phyloP scores from a whole-genome alignment of 352 stramenopile species.

The Pythium folliculosum region DNA sequence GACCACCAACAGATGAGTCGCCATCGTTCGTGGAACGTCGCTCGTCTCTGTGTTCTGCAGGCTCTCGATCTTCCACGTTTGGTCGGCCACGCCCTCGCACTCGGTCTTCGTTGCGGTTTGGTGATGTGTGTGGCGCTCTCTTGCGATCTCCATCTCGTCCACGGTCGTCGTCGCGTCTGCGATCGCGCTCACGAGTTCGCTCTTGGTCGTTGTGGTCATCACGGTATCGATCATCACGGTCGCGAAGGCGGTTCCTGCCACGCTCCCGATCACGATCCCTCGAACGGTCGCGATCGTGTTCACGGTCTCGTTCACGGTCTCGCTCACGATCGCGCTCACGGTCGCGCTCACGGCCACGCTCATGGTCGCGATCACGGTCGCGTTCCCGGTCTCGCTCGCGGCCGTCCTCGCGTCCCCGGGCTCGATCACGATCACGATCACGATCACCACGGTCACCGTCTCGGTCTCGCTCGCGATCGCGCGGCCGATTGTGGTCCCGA shows the following conservation, averaged over 20 bases:
- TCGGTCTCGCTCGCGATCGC: slow-evolving; percentile 29
- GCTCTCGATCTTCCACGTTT: not conserved
- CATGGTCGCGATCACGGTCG: slow-evolving; percentile 4
- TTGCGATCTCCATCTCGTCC: not conserved
- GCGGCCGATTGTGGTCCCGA: slow-evolving; percentile 8
- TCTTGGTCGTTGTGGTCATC: not conserved
- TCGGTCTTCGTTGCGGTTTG: not conserved
- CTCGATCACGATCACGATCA: not conserved
- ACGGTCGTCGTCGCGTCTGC: not conserved
- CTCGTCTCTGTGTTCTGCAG: not conserved
- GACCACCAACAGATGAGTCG: not conserved
- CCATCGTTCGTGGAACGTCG: not conserved
- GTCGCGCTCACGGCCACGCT: slow-evolving; percentile 14
- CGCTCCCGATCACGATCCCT: slow-evolving; percentile 7
- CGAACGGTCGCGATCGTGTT: slow-evolving; percentile 7
- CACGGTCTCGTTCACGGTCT: slow-evolving; percentile 9
- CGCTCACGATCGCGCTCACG: slow-evolving; percentile 6
- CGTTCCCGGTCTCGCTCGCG: slow-evolving; percentile 11
- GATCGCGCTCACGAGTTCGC: slow-evolving; percentile 6
- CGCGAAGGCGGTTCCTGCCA: not conserved
- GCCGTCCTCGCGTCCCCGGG: not conserved
- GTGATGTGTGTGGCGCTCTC: not conserved
- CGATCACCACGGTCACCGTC: not conserved
- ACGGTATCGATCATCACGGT: not conserved
- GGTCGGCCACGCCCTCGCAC: not conserved